Evolutionary conservation across 306 rosid species (phyloP), one percentile per base, ranked within the genome.

Genomic region (Citrullus colocynthis): DNA sequence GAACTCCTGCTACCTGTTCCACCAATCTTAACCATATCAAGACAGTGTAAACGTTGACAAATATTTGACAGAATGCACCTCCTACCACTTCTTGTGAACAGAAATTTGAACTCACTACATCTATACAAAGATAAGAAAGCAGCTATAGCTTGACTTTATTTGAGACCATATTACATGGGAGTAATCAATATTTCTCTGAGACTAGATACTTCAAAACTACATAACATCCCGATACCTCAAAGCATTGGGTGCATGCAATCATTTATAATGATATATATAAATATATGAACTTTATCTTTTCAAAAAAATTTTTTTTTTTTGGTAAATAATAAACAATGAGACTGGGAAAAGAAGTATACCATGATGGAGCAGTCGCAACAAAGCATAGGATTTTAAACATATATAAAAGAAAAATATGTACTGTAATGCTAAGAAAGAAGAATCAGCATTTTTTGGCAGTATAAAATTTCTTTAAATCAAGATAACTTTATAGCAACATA

Each of bases 1-100:
- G 89, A 82, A 91, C 97, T 73, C 86, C 93, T 69, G 87, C 60
- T 81, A 93, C 98, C 99, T 96, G 93, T 78, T 67, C 67, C 74
- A 87, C 65, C 78, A 67, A 77, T 76, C 78, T 48, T 67, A 73
- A 83, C 62, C 79, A 73, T 78, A 76, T 80, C 65, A 82, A 79
- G 60, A 71, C 6, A 65, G 56, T 16, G 77, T 4, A 63, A 7
- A 49, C 21, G n/a, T 79, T 32, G 34, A 7, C 49, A 39, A 63
- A 28, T 11, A 51, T 21, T 39, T 57, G 18, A 76, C 56, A 37
- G 79, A 58, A 76, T 13, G 57, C 16, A 20, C 39, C 71, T 8
- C 14, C 28, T 39, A 24, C 24, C 16, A 4, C 24, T 76, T 60
- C 36, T 44, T 76, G 57, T n/a, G 79, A 41, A 57, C 70, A 24